phyloP scores from a whole-genome alignment of 2,329 filamentous ascomycete genomes.

The Parascedosporium putredinis region DNA sequence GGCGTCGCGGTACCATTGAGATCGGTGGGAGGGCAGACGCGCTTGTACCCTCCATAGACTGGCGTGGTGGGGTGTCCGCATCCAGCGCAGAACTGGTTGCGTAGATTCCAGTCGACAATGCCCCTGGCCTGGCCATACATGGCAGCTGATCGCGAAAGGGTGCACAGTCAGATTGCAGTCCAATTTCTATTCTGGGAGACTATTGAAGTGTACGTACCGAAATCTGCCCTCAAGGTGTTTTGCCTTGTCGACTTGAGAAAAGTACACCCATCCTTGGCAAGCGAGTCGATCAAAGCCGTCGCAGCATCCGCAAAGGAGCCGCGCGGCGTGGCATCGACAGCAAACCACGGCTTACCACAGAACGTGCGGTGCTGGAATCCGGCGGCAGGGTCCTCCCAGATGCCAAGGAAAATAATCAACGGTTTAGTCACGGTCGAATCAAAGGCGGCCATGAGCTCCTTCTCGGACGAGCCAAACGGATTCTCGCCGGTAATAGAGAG shows the following conservation, averaged over 20 bases:
- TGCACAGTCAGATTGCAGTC: not conserved
- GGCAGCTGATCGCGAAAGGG: too few species aligned
- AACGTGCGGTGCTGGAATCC: constrained; percentile 59
- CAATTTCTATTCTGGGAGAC: not conserved
- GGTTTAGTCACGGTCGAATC: constrained; percentile 54
- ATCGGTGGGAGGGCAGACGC: constrained; percentile 66
- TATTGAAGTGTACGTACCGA: constrained; percentile 38
- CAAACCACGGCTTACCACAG: constrained; percentile 75
- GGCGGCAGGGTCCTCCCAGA: constrained; percentile 51
- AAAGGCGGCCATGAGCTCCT: constrained; percentile 60
- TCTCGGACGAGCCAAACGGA: constrained; percentile 62
- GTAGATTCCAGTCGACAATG: constrained; percentile 85
- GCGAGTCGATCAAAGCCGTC: constrained; percentile 30
- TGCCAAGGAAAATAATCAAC: constrained; percentile 72
- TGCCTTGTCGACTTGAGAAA: constrained; percentile 59
- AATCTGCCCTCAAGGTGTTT: constrained; percentile 47
- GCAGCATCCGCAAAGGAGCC: constrained; percentile 52
- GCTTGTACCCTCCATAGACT: constrained; percentile 70
- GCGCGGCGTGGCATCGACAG: constrained; percentile 73
- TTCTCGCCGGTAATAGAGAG: constrained; percentile 58
- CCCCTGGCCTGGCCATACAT: constrained; percentile 85
- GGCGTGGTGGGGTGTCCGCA: constrained; percentile 78
- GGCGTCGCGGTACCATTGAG: constrained; percentile 33
- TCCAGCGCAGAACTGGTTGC: constrained; percentile 83
- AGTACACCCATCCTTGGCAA: constrained; percentile 45